Base-by-base conservation (phyloP, 208 protist genomes). In the Acanthamoeba culbertsoni region DNA sequence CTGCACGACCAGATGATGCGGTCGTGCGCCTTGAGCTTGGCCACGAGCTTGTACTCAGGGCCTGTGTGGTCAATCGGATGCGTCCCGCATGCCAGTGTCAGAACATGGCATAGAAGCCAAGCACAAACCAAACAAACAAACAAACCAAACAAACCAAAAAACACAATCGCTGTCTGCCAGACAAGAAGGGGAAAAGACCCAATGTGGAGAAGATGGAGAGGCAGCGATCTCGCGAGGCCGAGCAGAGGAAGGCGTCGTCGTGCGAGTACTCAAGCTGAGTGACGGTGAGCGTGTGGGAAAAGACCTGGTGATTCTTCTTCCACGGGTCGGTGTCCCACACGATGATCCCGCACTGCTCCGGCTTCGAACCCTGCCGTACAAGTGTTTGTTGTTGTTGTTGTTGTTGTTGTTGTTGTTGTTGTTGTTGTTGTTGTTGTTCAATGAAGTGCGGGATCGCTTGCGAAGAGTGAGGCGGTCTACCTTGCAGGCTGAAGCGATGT, bases 221-320 rank as follows among this genome's bases (percentile, higher is more conserved):
- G 65, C 46, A 59, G 40, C 96, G 75, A 86, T 97, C 96, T 59
- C 96, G 89, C n/a, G 94, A 94, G 0, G 96, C 95, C 37, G 73
- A 71, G 6, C 96, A 57, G 18, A 97, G 57, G 40, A 57, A 96
- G 35, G 53, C 28, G 73, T 95, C 95, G 68, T 97, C 84, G 46
- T 86, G 93, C 23, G 95, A 96, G 55, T 97, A 97, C 63, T 90
- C 28, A 23, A 97, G 59, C 86, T 95, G 57, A n/a, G 93, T 96
- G n/a, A 97, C 89, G 23, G 96, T 97, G 7, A 97, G 88, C 40
- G 37, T 94, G 88, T 96, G 93, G n/a, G 75, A 82, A 23, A 31
- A 93, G 0, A 96, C 37, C 10, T 93, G 33, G 53, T 79, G 53
- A 48, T 10, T 40, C 28, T 94, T 86, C 57, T 93, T 95, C 91